Evolutionary conservation across 2,329 filamentous ascomycete species (phyloP), one percentile per base, ranked within the genome.

Genomic region (Bipolaris bicolor): DNA sequence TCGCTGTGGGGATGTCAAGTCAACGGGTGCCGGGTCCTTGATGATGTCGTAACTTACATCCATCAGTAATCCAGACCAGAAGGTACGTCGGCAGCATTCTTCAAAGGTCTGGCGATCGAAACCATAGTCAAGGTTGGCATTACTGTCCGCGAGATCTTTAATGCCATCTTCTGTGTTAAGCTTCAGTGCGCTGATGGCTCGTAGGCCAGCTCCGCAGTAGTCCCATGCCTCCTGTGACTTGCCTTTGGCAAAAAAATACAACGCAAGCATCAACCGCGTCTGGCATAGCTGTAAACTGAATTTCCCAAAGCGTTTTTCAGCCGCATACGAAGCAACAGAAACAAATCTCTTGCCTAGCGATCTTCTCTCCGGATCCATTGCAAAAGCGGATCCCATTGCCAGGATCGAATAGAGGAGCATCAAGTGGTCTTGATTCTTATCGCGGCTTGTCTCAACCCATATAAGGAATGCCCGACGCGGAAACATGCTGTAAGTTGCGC

Each of bases 11-110:
- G 62, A 62, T 9, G 61, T 65, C 64, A 68, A 63, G 66, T 71
- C 63, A 71, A 65, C 63, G 57, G 69, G 65, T 61, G 70, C 67
- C 48, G 71, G 70, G 55, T 64, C 61, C 57, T 65, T 69, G 60
- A 66, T 68, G 61, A 68, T 61, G 47, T 67, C 68, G 61, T 68
- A 63, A 77, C 81, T 79, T 74, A 83, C 82, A 75, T 92, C 90
- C 72, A 90, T 82, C 64, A 91, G 77, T 64, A 88, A 90, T 49
- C 86, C 83, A 26, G 86, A 85, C 89, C 89, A 92, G 67, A 91
- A 88, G 0, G 88, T 91, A 54, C 90, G 82, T 61, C 89, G 82
- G 58, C 86, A 83, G 65, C 87, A 88, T 74, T 92, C 90, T 22
- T 83, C 82, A 63, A 88, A 83, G 29, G 84, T 85, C 48, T 76